Conservation (phyloP, 768 basidiomycete genomes). For the Coprinopsis marcescibilis region DNA sequence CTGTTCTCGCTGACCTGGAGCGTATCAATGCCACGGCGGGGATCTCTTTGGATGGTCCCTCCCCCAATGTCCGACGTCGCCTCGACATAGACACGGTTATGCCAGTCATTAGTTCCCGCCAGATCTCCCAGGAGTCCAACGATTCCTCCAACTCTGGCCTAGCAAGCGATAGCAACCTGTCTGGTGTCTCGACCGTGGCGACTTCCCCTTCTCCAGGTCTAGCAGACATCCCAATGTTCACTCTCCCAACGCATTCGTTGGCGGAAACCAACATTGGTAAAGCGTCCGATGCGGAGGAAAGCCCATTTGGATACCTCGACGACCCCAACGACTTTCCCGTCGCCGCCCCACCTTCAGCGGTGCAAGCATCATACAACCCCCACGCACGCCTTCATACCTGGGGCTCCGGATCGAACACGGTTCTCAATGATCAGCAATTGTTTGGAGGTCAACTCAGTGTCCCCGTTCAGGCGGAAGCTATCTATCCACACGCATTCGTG, state of each 20-base stretch:
- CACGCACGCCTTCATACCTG: conserved; percentile 32
- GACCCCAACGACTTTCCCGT: conserved; percentile 26
- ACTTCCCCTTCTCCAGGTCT: conserved; percentile 10
- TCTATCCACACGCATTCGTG: conserved; percentile 70
- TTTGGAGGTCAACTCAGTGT: conserved; percentile 26
- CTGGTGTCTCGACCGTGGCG: conserved; percentile 9
- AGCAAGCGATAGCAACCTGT: neutral
- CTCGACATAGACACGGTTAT: conserved; percentile 18
- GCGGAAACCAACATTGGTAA: too few relatives aligned
- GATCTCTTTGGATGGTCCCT: conserved; percentile 22
- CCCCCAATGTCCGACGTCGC: conserved; percentile 31
- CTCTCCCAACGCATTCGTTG: too few relatives aligned
- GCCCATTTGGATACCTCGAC: conserved; percentile 61
- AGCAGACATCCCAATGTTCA: neutral
- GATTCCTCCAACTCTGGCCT: conserved; percentile 1
- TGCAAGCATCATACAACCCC: conserved; percentile 29
- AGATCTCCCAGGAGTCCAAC: conserved; percentile 1
- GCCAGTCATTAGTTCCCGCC: neutral
- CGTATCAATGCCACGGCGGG: conserved; percentile 7
- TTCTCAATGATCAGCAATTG: conserved; percentile 20
- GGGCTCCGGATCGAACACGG: conserved; percentile 22
- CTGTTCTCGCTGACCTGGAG: conserved; percentile 15
- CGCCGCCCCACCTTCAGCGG: conserved; percentile 22
- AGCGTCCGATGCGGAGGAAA: conserved; percentile 23
- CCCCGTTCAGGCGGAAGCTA: conserved; percentile 48